Conservation (phyloP, 2,329 filamentous ascomycete genomes). For the Colletotrichum truncatum region DNA sequence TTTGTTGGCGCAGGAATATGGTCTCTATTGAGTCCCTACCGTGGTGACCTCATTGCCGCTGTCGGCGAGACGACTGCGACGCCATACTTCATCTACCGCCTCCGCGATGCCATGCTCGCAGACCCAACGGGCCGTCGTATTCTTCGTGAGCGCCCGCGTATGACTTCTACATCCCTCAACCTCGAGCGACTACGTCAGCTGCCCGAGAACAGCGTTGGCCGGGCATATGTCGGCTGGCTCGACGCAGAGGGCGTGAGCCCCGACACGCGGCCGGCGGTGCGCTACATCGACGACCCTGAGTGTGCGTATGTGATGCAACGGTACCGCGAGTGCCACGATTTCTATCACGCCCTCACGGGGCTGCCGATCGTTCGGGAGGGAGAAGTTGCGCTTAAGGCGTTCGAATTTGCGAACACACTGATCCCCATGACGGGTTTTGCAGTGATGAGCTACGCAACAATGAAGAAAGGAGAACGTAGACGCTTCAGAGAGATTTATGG, state of each 20-base stretch:
- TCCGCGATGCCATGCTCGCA: constrained; percentile 90
- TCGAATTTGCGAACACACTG: constrained; percentile 95
- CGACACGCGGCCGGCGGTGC: constrained; percentile 83
- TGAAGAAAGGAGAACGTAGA: constrained; percentile 82
- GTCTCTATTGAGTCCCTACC: constrained; percentile 77
- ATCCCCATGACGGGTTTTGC: constrained; percentile 95
- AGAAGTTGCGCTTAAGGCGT: constrained; percentile 96
- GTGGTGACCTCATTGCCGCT: constrained; percentile 91
- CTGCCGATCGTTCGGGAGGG: constrained; percentile 93
- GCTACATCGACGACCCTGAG: constrained; percentile 94
- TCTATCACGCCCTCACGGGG: constrained; percentile 94
- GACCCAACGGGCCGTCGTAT: constrained; percentile 88
- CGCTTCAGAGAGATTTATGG: constrained; percentile 80
- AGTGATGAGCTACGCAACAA: constrained; percentile 84
- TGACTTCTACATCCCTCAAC: constrained; percentile 77
- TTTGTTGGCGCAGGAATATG: constrained; percentile 71
- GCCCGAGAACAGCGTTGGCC: constrained; percentile 78
- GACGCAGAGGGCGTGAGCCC: constrained; percentile 93
- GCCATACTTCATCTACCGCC: constrained; percentile 92
- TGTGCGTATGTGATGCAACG: constrained; percentile 99
- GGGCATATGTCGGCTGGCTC: constrained; percentile 88
- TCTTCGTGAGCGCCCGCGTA: constrained; percentile 86
- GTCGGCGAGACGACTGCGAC: constrained; percentile 95
- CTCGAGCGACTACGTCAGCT: constrained; percentile 77
- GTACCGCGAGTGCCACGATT: constrained; percentile 97